These are phyloP conservation scores for Fusarium subtropicale DNA, from an alignment of 2,329 filamentous ascomycete genomes.

Conservation along the genomic window DNA sequence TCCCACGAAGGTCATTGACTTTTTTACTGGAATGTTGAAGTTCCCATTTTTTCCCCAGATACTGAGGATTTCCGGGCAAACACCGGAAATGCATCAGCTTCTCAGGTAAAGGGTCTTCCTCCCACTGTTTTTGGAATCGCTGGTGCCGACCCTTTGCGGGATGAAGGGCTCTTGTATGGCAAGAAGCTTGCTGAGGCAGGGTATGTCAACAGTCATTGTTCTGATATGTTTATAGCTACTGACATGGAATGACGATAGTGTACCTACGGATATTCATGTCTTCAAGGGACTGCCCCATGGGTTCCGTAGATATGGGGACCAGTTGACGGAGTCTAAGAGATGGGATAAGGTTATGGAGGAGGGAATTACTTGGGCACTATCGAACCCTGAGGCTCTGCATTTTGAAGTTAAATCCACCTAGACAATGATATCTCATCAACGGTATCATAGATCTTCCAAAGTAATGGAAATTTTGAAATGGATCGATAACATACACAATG, in stretches of 20 bases:
- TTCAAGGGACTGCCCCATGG: slow-evolving; percentile 67
- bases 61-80: slow-evolving; percentile 54
- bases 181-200: slow-evolving; percentile 58
- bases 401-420: slow-evolving; percentile 33
- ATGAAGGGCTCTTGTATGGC: slow-evolving; percentile 61
- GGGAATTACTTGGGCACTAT: slow-evolving; percentile 58
- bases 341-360: slow-evolving; percentile 59
- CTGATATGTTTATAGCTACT: not conserved
- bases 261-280: slow-evolving; percentile 60
- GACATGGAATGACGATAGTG: slow-evolving; percentile 45
- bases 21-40: slow-evolving; percentile 48
- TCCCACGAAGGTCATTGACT: slow-evolving; percentile 46
- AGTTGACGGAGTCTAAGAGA: slow-evolving; percentile 51
- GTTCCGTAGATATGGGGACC: slow-evolving; percentile 56
- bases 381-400: slow-evolving; percentile 48
- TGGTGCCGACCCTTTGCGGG: slow-evolving; percentile 61
- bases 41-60: slow-evolving; percentile 34
- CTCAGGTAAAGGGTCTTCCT: slow-evolving; percentile 57
- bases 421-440: not conserved
- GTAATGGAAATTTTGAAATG: not conserved
- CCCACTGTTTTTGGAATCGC: slow-evolving; percentile 59
- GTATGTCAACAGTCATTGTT: slow-evolving; percentile 41
- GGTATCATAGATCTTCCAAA: fast-evolving
- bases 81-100: slow-evolving; percentile 46
- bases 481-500: not conserved